A percentile compares a stretch with the other conserved stretches of the same genome.
Conservation (phyloP, 2,329 filamentous ascomycete species). For the Erysiphe pulchra region DNA sequence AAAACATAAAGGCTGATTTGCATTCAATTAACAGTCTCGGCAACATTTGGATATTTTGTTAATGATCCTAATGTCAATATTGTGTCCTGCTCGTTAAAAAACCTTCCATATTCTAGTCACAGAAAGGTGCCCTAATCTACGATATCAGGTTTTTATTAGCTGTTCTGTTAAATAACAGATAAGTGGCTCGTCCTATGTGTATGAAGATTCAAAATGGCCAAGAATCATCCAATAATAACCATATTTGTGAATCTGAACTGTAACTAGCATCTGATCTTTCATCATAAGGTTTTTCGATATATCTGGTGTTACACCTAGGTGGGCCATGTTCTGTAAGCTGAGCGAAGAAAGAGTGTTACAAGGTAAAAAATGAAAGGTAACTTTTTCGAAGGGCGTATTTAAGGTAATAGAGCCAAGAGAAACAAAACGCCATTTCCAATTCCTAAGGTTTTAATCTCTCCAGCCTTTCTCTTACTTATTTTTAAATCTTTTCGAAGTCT, state of each 20-base stretch:
- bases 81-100: background rate
- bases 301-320: background rate
- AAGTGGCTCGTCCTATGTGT: background rate
- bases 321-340: background rate
- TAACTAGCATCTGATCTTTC: background rate
- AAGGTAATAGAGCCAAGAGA: background rate
- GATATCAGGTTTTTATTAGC: background rate
- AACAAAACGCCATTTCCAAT: background rate
- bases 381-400: background rate
- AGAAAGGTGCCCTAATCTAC: background rate
- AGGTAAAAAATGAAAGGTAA: conserved; percentile 1
- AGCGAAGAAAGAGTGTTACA: background rate
- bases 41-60: background rate
- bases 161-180: background rate
- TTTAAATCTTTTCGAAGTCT: background rate
- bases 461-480: background rate
- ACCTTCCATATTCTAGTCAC: background rate
- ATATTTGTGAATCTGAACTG: no score
- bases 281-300: background rate
- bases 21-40: background rate
- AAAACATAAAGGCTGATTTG: background rate
- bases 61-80: background rate
- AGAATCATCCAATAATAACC: background rate
- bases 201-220: background rate
- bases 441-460: background rate